Base-by-base conservation (phyloP, 2,329 filamentous ascomycete species). In the Paracoccidioides brasiliensis region DNA sequence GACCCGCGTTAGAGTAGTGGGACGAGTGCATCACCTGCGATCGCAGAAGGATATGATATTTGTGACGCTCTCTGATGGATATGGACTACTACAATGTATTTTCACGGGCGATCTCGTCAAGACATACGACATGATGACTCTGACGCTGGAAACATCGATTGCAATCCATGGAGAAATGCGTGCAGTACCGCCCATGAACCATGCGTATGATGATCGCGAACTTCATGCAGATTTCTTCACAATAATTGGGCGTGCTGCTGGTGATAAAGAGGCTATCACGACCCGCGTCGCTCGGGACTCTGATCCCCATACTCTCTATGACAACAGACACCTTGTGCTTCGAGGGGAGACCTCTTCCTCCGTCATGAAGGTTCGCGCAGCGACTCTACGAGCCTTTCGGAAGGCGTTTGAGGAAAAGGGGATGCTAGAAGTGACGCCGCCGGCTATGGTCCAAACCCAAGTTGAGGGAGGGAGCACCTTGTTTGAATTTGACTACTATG, bases 381-480 rank as follows among this genome's bases (percentile, higher is more conserved):
- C 85, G 30, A 82, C 91, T 54, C 83, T 95, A 70, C 81, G 80
- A 62, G 88, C 90, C 10, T 96, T 96, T 76, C 79, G 84, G 70
- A 78, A 82, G 66, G 80, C 83, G 41, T 95, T 89, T 76, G 82
- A 86, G 66, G 86, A 93, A 69, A 74, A 85, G 63, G 79, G 83
- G 60, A 79, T 91, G 70, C 79, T 85, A 66, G 90, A 95, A 74
- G 90, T 95, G 60, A 86, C 84, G 51, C 90, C 90, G 10, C 90
- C 90, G 1, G 89, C 89, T 37, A 84, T 95, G 71, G 93, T 95
- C 58, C 93, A 94, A 76, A 97, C 91, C 15, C 86, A 96, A 74
- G 88, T 95, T 67, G 90, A 97, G 74, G 90, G 90, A 61, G 90
- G 90, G 56, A 82, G 87, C 64, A 96, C 90, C 3, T 83, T 97